These are phyloP conservation scores for Fusarium keratoplasticum DNA, from an alignment of 2,329 filamentous ascomycete genomes.

Conservation along the genomic window DNA sequence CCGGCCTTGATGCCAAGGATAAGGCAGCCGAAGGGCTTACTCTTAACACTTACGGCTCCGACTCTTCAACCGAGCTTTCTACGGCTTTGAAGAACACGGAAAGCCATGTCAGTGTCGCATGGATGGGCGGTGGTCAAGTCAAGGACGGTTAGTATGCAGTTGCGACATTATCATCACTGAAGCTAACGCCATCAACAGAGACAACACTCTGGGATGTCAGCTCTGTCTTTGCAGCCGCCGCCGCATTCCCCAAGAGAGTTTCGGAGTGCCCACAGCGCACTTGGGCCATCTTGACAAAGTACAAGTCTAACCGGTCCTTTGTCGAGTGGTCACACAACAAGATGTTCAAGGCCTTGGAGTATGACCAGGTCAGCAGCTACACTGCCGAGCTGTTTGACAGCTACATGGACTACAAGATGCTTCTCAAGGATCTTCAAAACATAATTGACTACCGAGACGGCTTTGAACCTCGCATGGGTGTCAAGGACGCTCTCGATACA, in stretches of 20 bases:
- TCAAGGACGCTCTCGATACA: background rate
- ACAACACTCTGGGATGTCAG: background rate
- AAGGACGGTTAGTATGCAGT: background rate
- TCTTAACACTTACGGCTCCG: background rate
- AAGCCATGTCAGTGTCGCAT: background rate
- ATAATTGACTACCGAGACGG: background rate
- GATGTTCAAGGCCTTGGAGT: background rate
- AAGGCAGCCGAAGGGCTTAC: background rate
- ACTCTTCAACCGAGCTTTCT: background rate
- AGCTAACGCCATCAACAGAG: background rate
- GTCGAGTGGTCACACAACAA: background rate
- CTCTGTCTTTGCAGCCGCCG: background rate
- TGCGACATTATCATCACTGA: background rate
- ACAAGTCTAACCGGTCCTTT: background rate
- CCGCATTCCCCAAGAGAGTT: background rate
- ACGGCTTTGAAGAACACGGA: conserved; percentile 7
- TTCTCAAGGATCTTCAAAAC: background rate
- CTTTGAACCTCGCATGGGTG: background rate
- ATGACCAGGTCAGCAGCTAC: background rate
- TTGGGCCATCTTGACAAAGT: conserved; percentile 27
- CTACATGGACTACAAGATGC: conserved; percentile 25
- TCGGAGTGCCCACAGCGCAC: background rate
- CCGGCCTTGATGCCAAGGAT: background rate
- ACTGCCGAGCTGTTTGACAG: conserved; percentile 15
- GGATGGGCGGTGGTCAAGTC: conserved; percentile 7